Percentiles rank a stretch among this genome's conserved stretches.
Conservation (phyloP, 306 rosid genomes). For the Prinsepia uniflora region DNA sequence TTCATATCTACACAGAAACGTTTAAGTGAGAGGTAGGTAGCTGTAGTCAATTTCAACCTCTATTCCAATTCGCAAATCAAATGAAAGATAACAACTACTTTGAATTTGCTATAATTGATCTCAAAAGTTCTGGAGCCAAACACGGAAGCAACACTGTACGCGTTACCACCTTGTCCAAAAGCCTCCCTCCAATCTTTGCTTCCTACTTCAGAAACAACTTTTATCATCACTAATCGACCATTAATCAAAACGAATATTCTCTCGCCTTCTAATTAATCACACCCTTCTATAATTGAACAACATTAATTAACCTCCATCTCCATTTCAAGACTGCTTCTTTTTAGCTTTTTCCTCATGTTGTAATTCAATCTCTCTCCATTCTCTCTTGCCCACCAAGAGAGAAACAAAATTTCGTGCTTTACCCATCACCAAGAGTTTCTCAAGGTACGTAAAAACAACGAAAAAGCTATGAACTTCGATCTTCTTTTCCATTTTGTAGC, state of each 20-base stretch:
- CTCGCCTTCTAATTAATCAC: not conserved
- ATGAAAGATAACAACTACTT: not conserved
- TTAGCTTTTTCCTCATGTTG: not conserved
- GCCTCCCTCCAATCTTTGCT: not conserved
- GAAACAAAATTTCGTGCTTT: not conserved
- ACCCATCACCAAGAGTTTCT: slow-evolving; percentile 14
- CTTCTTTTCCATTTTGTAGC: not conserved
- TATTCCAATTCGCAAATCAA: not conserved
- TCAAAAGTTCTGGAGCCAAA: slow-evolving; percentile 7
- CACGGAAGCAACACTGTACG: slow-evolving; percentile 12
- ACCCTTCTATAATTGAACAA: not conserved
- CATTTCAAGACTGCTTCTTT: not conserved
- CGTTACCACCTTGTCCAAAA: not conserved
- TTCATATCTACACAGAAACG: not conserved
- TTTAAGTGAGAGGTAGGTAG: not conserved
- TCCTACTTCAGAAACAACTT: not conserved
- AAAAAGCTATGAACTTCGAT: not conserved
- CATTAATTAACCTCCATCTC: not conserved
- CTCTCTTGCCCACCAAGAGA: slow-evolving; percentile 1
- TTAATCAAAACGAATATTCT: slow-evolving; percentile 8
- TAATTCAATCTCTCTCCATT: not conserved
- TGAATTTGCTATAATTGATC: not conserved
- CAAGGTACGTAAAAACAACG: not conserved
- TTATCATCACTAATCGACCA: not conserved
- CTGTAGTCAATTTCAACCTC: not conserved